phyloP scores from a whole-genome alignment of 2,329 filamentous ascomycete species.

The Neofusicoccum cordaticola region DNA sequence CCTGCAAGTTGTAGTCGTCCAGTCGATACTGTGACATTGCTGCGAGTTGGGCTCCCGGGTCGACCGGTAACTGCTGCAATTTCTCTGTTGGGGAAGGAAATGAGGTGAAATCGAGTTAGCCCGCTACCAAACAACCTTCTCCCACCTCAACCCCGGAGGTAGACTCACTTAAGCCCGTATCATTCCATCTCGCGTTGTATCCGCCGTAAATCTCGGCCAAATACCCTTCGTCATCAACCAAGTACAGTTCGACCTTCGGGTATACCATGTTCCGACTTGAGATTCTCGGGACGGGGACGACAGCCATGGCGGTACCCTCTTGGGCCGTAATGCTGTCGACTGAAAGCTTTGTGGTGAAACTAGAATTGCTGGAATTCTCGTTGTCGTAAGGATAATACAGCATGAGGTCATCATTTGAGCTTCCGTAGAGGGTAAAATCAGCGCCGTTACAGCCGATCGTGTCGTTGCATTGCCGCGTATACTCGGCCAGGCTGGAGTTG shows the following conservation, averaged over 20 bases:
- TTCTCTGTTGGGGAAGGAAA: too few species aligned
- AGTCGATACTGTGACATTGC: background rate
- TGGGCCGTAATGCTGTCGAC: background rate
- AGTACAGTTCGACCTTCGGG: background rate
- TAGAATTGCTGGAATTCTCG: too few species aligned
- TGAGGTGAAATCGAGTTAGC: too few species aligned
- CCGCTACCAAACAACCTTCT: too few species aligned
- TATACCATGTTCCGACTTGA: background rate
- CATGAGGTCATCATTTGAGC: background rate
- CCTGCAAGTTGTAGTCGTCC: background rate
- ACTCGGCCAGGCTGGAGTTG: background rate
- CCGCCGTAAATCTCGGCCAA: background rate
- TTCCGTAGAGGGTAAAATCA: background rate
- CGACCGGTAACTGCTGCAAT: background rate
- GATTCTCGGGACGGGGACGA: background rate
- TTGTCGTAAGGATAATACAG: background rate
- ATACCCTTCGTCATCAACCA: background rate
- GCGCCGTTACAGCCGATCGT: background rate
- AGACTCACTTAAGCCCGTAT: background rate
- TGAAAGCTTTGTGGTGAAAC: too few species aligned
- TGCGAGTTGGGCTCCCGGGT: background rate
- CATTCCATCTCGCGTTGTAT: background rate
- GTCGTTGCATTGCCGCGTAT: background rate
- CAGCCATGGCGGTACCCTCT: background rate
- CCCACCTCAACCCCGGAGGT: too few species aligned